Base-by-base conservation (phyloP, 805 yeast genomes). In the Barnettozyma californica region DNA sequence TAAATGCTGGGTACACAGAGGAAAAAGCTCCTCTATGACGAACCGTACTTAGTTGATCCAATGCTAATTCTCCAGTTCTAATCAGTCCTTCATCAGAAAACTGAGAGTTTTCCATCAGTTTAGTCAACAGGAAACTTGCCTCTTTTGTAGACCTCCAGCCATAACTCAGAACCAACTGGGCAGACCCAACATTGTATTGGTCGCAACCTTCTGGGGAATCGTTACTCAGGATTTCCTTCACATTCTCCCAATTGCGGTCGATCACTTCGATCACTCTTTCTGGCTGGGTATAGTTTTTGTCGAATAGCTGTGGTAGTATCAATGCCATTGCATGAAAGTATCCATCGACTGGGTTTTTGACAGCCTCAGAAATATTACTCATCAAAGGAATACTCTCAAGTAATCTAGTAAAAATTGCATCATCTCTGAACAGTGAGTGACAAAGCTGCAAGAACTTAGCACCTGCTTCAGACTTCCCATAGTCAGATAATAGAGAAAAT, bases 1-100 rank as follows among this genome's bases (percentile, higher is more conserved):
- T 74, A 57, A 86, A 88, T 0, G 94, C 78, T 5, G 97, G 96
- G 53, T 87, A 83, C 0, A 91, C 84, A 0, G 97, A 82, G 9
- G 95, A 83, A 53, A 92, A 87, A 0, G 97, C 96, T 29, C 98
- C 98, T 52, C 95, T 76, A 57, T 94, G 98, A 41, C 91, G 78
- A 19, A 91, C 83, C 0, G 80, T 72, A 3, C 87, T 75, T 33
- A 94, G 68, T 61, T 90, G 95, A 10, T 69, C 75, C 49, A 85
- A 71, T 3, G 88, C 63, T 6, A 83, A 58, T 1, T 76, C 73
- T 10, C 94, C 87, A 18, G 71, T 59, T 16, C 54, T 45, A 1
- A 52, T 25, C 34, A 71, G 40, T 34, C 63, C 62, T 1, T 54
- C 54, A 8, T 51, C 18, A 0, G 60, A 31, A 10, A 68, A 46